Percentiles rank a stretch among this genome's conserved stretches.
Evolutionary conservation across 495 filamentous ascomycete species (phyloP).

Genomic region (Saxophila tyrrhenica): DNA sequence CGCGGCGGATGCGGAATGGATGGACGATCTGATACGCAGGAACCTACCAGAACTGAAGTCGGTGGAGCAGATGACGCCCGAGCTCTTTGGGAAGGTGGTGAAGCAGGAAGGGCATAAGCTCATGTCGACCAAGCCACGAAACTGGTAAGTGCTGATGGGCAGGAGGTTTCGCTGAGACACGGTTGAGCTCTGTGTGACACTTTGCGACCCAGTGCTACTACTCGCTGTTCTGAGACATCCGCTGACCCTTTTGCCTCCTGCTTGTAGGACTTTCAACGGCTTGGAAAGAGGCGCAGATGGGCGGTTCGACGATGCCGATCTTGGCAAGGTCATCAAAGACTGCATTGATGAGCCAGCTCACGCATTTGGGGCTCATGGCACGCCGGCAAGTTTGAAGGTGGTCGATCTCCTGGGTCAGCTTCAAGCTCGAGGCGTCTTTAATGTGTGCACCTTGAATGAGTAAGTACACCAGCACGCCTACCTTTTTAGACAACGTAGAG

Average conservation of each 20-base stretch:
- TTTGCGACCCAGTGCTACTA: too few species aligned
- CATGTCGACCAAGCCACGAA: conserved; percentile 38
- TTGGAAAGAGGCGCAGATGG: conserved; percentile 45
- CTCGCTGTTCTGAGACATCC: too few species aligned
- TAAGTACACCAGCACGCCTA: conserved; percentile 1
- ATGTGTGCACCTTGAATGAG: conserved; percentile 29
- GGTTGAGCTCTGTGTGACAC: too few species aligned
- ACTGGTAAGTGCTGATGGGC: too few species aligned
- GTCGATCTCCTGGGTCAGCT: conserved; percentile 26
- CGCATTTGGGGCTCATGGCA: conserved; percentile 25
- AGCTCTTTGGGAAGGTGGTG: conserved; percentile 43
- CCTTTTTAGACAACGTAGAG: neutral
- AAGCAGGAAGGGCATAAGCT: conserved; percentile 40
- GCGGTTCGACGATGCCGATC: conserved; percentile 46
- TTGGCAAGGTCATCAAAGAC: conserved; percentile 46
- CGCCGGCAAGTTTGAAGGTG: conserved; percentile 23
- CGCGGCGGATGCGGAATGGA: conserved; percentile 27
- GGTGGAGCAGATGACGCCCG: conserved; percentile 36
- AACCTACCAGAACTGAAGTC: conserved; percentile 18
- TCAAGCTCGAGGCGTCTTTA: conserved; percentile 24
- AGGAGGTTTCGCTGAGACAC: too few species aligned
- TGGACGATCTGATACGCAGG: conserved; percentile 19
- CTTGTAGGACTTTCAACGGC: conserved; percentile 46
- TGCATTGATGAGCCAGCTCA: conserved; percentile 45
- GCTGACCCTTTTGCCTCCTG: too few species aligned